Evolutionary conservation across 2,329 filamentous ascomycete species (phyloP).

Genomic region (Fusarium stilboides): DNA sequence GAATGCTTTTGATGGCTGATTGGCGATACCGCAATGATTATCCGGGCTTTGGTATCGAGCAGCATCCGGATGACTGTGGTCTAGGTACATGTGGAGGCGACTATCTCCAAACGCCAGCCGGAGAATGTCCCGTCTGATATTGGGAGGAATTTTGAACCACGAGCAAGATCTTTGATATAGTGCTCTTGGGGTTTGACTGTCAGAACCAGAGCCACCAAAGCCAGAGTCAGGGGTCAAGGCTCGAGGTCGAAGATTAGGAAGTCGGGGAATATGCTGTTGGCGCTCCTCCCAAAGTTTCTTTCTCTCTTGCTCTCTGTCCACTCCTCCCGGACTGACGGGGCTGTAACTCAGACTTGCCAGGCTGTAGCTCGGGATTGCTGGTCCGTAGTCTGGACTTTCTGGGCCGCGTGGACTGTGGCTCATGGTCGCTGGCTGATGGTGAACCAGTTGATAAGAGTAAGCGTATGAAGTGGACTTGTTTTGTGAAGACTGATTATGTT

Average conservation of each 20-base stretch:
- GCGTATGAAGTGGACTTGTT: neutral
- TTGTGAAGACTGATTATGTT: neutral
- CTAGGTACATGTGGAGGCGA: neutral
- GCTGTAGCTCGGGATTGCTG: too few relatives aligned
- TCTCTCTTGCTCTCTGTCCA: neutral
- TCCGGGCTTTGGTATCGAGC: neutral
- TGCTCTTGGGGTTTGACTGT: neutral
- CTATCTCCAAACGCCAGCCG: slow-evolving; percentile 2
- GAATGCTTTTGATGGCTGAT: neutral
- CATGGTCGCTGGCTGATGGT: neutral
- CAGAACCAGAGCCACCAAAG: neutral
- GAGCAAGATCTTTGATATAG: neutral
- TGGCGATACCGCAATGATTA: slow-evolving; percentile 11
- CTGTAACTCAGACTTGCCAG: neutral
- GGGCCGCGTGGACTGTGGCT: neutral
- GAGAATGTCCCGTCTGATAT: neutral
- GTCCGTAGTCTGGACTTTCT: too few relatives aligned
- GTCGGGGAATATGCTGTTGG: neutral
- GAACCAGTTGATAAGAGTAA: neutral
- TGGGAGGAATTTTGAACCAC: slow-evolving; percentile 1
- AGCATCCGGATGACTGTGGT: neutral
- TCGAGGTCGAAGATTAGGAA: neutral
- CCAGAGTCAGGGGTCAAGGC: neutral
- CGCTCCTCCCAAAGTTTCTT: neutral
- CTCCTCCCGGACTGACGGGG: neutral